A percentile compares a stretch with the other conserved stretches of the same genome.
These are phyloP conservation scores for Neobulgaria alba DNA, from an alignment of 2,329 filamentous ascomycete genomes.

Conservation along the genomic window DNA sequence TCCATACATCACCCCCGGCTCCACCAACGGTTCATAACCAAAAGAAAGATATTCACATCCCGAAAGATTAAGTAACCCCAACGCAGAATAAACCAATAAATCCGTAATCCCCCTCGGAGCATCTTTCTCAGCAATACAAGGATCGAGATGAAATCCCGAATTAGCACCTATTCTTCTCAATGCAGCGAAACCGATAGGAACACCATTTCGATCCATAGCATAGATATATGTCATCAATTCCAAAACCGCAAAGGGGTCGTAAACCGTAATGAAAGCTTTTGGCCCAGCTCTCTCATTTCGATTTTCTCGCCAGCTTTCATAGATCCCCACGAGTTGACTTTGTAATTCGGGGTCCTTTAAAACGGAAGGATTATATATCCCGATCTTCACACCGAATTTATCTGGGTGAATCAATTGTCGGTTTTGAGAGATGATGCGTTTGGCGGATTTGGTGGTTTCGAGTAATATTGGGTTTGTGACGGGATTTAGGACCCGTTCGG, in stretches of 20 bases:
- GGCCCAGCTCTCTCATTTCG: slow-evolving; percentile 27
- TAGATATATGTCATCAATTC: slow-evolving; percentile 35
- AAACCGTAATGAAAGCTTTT: slow-evolving; percentile 34
- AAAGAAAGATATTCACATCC: slow-evolving; percentile 31
- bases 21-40: slow-evolving; percentile 31
- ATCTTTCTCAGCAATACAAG: slow-evolving; percentile 20
- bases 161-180: slow-evolving; percentile 31
- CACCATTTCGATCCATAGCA: slow-evolving; percentile 24
- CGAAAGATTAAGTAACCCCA: slow-evolving; percentile 30
- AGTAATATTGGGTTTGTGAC: slow-evolving; percentile 32
- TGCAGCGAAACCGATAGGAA: slow-evolving; percentile 32
- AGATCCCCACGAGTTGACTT: slow-evolving; percentile 28
- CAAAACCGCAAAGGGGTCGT: slow-evolving; percentile 32
- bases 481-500: slow-evolving; percentile 33
- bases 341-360: slow-evolving; percentile 28
- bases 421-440: slow-evolving; percentile 31
- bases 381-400: slow-evolving; percentile 29
- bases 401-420: slow-evolving; percentile 30
- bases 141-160: slow-evolving; percentile 35
- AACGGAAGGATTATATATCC: slow-evolving; percentile 29
- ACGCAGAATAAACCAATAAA: slow-evolving; percentile 30
- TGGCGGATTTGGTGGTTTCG: slow-evolving; percentile 26
- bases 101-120: slow-evolving; percentile 33
- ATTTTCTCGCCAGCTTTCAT: slow-evolving; percentile 31
- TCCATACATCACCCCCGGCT: slow-evolving; percentile 28